These are phyloP conservation scores for Pseudomassariella vexata DNA, from an alignment of 2,329 filamentous ascomycete genomes.

Conservation along the genomic window DNA sequence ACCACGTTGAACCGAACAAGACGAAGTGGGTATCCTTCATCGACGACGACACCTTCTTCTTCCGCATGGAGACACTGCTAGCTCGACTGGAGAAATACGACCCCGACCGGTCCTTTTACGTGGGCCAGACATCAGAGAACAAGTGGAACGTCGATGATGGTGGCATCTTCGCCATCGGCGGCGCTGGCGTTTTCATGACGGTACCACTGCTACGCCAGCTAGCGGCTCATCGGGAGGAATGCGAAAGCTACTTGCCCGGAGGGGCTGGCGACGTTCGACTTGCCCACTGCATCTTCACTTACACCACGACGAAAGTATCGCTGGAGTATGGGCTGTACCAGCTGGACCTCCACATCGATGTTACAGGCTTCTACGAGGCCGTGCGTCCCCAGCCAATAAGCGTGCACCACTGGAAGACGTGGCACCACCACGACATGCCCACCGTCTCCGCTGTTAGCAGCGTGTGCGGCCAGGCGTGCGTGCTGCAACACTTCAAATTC, in stretches of 20 bases:
- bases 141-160: slow-evolving; percentile 16
- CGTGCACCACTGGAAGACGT: slow-evolving; percentile 37
- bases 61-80: neutral
- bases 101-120: neutral
- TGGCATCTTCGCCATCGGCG: slow-evolving; percentile 37
- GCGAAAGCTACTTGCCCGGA: slow-evolving; percentile 25
- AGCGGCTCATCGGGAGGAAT: slow-evolving; percentile 28
- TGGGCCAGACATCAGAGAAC: neutral
- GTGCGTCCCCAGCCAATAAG: slow-evolving; percentile 32
- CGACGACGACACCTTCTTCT: neutral
- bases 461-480: slow-evolving; percentile 31
- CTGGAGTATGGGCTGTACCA: slow-evolving; percentile 34
- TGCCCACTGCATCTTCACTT: slow-evolving; percentile 32
- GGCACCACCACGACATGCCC: slow-evolving; percentile 21
- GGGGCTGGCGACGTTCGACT: slow-evolving; percentile 30
- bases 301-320: slow-evolving; percentile 31
- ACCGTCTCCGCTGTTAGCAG: slow-evolving; percentile 28
- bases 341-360: slow-evolving; percentile 33
- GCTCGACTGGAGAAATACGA: neutral
- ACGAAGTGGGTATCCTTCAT: neutral
- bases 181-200: slow-evolving; percentile 38
- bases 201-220: slow-evolving; percentile 29
- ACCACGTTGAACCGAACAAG: neutral
- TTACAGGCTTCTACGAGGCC: slow-evolving; percentile 37
- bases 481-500: slow-evolving; percentile 32